Evolutionary conservation across 2,329 filamentous ascomycete species (phyloP).

Genomic region (Sporothrix brasiliensis): DNA sequence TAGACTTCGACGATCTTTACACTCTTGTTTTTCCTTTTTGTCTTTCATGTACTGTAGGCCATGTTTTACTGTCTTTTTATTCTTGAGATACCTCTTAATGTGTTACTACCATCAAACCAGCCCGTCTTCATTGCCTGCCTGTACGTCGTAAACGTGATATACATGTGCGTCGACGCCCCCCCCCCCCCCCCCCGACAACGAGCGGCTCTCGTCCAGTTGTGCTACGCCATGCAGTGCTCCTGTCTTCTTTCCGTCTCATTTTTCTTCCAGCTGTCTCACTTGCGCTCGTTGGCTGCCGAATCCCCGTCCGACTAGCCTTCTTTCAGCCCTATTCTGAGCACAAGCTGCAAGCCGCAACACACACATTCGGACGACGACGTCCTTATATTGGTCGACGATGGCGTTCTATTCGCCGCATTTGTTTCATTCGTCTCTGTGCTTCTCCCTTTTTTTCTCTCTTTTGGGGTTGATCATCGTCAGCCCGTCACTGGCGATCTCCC

Average conservation of each 20-base stretch:
- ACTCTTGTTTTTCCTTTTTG: neutral
- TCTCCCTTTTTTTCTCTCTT: neutral
- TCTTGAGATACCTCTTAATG: slow-evolving; percentile 26
- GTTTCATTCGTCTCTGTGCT: neutral
- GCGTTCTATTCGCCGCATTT: neutral
- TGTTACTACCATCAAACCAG: slow-evolving; percentile 12
- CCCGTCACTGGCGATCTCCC: neutral
- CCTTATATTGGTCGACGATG: neutral
- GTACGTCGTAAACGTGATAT: neutral
- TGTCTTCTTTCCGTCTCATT: neutral
- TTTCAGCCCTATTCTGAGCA: neutral
- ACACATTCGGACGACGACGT: too few relatives aligned
- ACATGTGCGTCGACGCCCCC: too few relatives aligned
- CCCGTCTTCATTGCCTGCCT: neutral
- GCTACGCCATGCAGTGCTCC: too few relatives aligned
- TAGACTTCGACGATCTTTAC: neutral
- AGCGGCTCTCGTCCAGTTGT: too few relatives aligned
- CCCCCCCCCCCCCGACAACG: too few relatives aligned
- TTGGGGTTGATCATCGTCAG: neutral
- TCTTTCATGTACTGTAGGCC: slow-evolving; percentile 3
- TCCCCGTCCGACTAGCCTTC: neutral
- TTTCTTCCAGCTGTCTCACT: neutral
- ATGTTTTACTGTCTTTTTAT: neutral
- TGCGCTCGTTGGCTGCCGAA: neutral
- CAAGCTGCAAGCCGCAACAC: too few relatives aligned